Evolutionary conservation across 2,329 filamentous ascomycete species (phyloP).

Genomic region (Sporothrix brasiliensis): DNA sequence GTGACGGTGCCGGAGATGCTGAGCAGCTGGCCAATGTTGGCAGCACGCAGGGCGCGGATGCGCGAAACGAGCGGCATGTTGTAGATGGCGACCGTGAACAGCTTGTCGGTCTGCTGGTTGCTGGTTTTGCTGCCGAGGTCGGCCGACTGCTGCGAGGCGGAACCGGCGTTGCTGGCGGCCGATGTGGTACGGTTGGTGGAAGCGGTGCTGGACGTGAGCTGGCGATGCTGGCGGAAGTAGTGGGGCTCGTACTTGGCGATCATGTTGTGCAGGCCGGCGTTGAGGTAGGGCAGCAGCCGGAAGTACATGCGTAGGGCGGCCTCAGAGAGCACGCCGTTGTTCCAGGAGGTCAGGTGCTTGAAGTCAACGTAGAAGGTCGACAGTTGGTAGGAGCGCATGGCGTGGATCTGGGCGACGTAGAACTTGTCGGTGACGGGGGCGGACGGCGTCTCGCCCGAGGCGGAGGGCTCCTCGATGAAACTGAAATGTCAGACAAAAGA

Average conservation of each 20-base stretch:
- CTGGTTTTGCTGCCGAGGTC: conserved; percentile 75
- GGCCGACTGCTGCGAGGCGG: conserved; percentile 64
- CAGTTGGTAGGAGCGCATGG: conserved; percentile 71
- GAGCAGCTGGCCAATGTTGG: conserved; percentile 87
- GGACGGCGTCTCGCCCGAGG: conserved; percentile 65
- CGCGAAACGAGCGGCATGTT: conserved; percentile 86
- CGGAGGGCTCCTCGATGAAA: conserved; percentile 69
- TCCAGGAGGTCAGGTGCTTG: conserved; percentile 76
- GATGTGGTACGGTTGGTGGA: conserved; percentile 71
- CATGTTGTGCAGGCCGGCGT: conserved; percentile 83
- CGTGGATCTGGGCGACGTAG: conserved; percentile 81
- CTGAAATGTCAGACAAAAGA: conserved; percentile 41
- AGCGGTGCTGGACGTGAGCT: conserved; percentile 63
- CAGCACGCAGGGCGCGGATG: conserved; percentile 81
- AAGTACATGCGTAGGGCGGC: conserved; percentile 92
- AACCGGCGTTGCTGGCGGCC: conserved; percentile 63
- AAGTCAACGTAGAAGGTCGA: conserved; percentile 87
- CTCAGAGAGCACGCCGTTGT: conserved; percentile 78
- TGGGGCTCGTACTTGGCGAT: conserved; percentile 92
- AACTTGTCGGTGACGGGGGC: conserved; percentile 73
- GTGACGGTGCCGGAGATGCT: conserved; percentile 98
- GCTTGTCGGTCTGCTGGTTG: conserved; percentile 94
- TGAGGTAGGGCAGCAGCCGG: conserved; percentile 89
- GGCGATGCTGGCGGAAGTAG: conserved; percentile 91
- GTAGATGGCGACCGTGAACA: conserved; percentile 92